phyloP scores from a whole-genome alignment of 2,329 filamentous ascomycete species.

The Fusarium sambucinum region DNA sequence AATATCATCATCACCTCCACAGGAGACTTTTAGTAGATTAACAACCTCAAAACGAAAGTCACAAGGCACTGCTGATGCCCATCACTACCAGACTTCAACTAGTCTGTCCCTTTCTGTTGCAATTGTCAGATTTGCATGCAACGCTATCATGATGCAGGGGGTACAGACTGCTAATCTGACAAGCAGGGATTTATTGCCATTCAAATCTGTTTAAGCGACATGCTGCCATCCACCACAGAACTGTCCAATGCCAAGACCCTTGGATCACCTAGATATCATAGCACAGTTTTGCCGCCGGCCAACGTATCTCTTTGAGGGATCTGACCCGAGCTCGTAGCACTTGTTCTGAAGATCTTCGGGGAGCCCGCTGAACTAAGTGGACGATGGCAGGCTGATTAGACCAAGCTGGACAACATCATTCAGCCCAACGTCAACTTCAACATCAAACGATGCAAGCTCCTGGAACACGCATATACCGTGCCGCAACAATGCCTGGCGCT shows the following conservation, averaged over 20 bases:
- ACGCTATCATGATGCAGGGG: slow-evolving; percentile 35
- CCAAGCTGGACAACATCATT: slow-evolving; percentile 10
- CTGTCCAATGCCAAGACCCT: slow-evolving; percentile 23
- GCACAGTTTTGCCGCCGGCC: slow-evolving; percentile 22
- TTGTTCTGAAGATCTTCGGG: slow-evolving; percentile 33
- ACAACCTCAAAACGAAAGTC: not conserved
- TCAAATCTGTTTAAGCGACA: slow-evolving; percentile 31
- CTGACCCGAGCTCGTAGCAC: slow-evolving; percentile 32
- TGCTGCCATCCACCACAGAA: slow-evolving; percentile 19
- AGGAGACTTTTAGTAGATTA: slow-evolving; percentile 4
- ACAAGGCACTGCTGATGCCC: slow-evolving; percentile 17
- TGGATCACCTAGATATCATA: slow-evolving; percentile 24
- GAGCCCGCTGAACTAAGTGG: slow-evolving; percentile 11
- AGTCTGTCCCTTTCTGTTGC: slow-evolving; percentile 29
- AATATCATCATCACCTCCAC: slow-evolving; percentile 14
- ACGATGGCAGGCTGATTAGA: slow-evolving; percentile 1
- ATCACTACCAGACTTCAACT: slow-evolving; percentile 32
- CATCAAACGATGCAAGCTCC: slow-evolving; percentile 3
- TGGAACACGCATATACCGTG: slow-evolving; percentile 15
- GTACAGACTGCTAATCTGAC: slow-evolving; percentile 30
- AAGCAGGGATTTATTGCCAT: slow-evolving; percentile 29
- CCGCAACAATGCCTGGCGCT: slow-evolving; percentile 21
- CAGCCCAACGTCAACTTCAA: slow-evolving; percentile 16
- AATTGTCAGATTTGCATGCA: slow-evolving; percentile 45
- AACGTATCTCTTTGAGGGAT: slow-evolving; percentile 37